Evolutionary conservation across 345 rosid species (phyloP).

Genomic region (Clarkia xantiana): DNA sequence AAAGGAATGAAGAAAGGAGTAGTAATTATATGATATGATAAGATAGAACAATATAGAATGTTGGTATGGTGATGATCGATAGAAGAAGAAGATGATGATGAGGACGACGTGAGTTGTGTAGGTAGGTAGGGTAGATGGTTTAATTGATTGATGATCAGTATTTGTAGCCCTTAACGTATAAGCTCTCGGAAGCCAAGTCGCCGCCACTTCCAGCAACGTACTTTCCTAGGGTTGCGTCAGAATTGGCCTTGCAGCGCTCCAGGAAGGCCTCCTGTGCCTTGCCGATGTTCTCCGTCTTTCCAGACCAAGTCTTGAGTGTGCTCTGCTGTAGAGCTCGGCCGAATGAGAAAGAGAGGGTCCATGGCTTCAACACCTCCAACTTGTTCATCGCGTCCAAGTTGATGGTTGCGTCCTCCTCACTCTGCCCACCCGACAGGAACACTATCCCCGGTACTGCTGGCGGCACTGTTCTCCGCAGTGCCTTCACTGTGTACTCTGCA

Average conservation of each 20-base stretch:
- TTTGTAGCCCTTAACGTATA: constrained; percentile 77
- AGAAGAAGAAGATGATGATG: no score
- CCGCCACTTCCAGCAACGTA: constrained; percentile 35
- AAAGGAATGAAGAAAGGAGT: no score
- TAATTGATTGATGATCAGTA: constrained; percentile 17
- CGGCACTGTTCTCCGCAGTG: constrained; percentile 74
- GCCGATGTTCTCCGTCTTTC: constrained; percentile 61
- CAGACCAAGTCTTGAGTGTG: constrained; percentile 84
- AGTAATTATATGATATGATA: no score
- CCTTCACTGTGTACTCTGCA: constrained; percentile 7
- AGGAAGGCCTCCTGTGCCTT: constrained; percentile 70
- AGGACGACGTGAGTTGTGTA: no score
- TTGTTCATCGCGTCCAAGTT: constrained; percentile 87
- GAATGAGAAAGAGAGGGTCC: constrained; percentile 91
- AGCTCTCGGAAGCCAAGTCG: constrained; percentile 70
- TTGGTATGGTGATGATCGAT: no score
- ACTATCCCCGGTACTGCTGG: constrained; percentile 83
- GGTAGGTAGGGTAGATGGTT: not conserved
- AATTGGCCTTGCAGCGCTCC: constrained; percentile 67
- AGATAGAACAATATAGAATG: no score
- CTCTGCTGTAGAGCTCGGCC: constrained; percentile 89
- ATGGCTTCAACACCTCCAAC: constrained; percentile 62
- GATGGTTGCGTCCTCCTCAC: constrained; percentile 72
- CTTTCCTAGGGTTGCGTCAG: constrained; percentile 76
- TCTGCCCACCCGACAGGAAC: constrained; percentile 82